Evolutionary conservation across 2,329 filamentous ascomycete genomes (phyloP).

Genomic region (Dactylellina cionopaga): DNA sequence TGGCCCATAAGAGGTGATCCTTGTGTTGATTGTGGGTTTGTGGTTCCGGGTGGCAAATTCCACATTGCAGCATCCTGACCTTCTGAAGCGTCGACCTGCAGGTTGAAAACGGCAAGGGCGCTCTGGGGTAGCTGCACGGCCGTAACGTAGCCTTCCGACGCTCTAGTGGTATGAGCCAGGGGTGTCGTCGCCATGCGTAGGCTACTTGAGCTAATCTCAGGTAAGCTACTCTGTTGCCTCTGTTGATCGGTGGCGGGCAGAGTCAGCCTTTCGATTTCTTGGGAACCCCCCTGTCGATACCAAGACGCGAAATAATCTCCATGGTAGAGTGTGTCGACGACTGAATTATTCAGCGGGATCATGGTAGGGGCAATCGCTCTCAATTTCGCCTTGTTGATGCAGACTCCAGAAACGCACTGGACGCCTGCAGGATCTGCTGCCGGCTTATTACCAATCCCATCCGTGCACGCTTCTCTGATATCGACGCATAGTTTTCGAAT

Average conservation of each 20-base stretch:
- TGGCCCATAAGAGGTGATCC: constrained; percentile 48
- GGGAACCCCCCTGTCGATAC: constrained; percentile 47
- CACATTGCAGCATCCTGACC: constrained; percentile 44
- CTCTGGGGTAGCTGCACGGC: constrained; percentile 45
- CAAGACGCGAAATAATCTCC: constrained; percentile 50
- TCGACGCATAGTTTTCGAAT: constrained; percentile 49
- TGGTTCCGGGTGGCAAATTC: constrained; percentile 43
- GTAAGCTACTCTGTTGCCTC: constrained; percentile 38
- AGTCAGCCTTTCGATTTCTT: constrained; percentile 51
- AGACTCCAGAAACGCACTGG: constrained; percentile 43
- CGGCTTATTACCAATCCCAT: constrained; percentile 16
- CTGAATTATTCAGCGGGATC: constrained; percentile 47
- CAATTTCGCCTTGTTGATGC: constrained; percentile 44
- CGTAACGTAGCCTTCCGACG: constrained; percentile 46
- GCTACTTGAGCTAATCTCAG: constrained; percentile 50
- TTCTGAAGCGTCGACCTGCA: constrained; percentile 47
- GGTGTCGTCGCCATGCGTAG: constrained; percentile 45
- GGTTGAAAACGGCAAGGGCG: constrained; percentile 50
- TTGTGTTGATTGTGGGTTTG: constrained; percentile 33
- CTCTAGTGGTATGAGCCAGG: constrained; percentile 18
- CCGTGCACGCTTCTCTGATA: constrained; percentile 46
- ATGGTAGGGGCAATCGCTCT: constrained; percentile 41
- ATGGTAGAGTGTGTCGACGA: constrained; percentile 48
- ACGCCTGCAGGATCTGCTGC: constrained; percentile 14
- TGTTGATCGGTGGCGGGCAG: constrained; percentile 51